Conservation (phyloP, 805 yeast species). For the Teunomyces pallodes region DNA sequence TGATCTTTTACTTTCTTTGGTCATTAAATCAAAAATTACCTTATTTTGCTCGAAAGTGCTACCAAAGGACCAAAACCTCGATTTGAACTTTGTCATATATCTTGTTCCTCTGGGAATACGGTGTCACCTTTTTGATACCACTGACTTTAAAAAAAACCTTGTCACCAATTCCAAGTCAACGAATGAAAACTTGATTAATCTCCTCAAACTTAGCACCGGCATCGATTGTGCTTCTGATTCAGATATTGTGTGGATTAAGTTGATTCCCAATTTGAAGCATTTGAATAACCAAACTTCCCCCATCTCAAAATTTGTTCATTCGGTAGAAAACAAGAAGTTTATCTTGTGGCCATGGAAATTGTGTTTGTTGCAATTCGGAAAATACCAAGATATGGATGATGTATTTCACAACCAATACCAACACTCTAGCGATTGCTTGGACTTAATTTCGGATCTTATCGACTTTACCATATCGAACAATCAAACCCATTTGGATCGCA, state of each 20-base stretch:
- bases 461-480: constrained; percentile 29
- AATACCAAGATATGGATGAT: constrained; percentile 16
- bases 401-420: background rate
- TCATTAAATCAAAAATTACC: constrained; percentile 21
- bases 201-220: constrained; percentile 37
- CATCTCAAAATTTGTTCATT: constrained; percentile 54
- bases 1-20: constrained; percentile 33
- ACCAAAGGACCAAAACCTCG: constrained; percentile 4
- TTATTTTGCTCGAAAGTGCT: constrained; percentile 27
- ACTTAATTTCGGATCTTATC: constrained; percentile 33
- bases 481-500: constrained; percentile 5
- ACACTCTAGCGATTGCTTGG: constrained; percentile 25
- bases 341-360: constrained; percentile 73
- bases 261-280: constrained; percentile 67
- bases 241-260: constrained; percentile 56
- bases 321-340: constrained; percentile 51
- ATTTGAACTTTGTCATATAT: constrained; percentile 34
- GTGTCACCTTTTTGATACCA: constrained; percentile 40
- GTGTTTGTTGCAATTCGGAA: constrained; percentile 56
- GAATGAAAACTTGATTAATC: constrained; percentile 26
- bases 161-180: constrained; percentile 16
- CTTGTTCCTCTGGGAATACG: constrained; percentile 42
- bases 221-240: constrained; percentile 18
- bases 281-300: constrained; percentile 66
- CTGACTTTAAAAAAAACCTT: constrained; percentile 17